A percentile compares a stretch with the other conserved stretches of the same genome.
Evolutionary conservation across 176 grass and related monocot species (phyloP).

Genomic region (Avena eriantha): DNA sequence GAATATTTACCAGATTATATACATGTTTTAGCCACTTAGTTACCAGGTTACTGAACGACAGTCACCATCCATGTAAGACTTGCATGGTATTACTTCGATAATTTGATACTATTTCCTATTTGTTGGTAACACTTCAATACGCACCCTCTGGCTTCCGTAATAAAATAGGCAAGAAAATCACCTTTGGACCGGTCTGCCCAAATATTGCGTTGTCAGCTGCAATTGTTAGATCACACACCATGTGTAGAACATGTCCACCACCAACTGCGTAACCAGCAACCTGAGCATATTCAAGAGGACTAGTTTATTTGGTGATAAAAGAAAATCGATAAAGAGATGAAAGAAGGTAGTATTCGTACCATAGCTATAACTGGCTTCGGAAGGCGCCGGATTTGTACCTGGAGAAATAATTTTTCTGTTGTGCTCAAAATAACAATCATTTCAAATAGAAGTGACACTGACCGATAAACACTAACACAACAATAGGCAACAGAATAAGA

Average conservation of each 20-base stretch:
- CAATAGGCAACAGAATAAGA: neutral
- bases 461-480: neutral
- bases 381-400: conserved; percentile 92
- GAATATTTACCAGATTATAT: neutral
- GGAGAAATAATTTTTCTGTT: conserved; percentile 21
- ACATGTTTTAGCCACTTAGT: neutral
- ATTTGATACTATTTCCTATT: no score
- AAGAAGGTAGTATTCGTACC: conserved; percentile 47
- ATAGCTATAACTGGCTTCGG: conserved; percentile 94
- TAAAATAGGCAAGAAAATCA: conserved; percentile 35
- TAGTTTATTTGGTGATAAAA: conserved; percentile 7
- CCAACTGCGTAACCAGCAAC: conserved; percentile 92
- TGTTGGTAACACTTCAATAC: no score
- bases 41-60: neutral
- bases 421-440: neutral
- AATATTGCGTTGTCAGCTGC: conserved; percentile 93
- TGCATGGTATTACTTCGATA: no score
- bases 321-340: neutral
- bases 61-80: no score
- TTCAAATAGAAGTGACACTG: neutral
- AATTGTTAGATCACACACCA: conserved; percentile 92
- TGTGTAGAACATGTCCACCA: conserved; percentile 87
- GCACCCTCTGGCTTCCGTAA: no score
- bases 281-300: conserved; percentile 46
- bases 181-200: conserved; percentile 93